Conservation (phyloP, 306 rosid species). For the Trifolium fragiferum region DNA sequence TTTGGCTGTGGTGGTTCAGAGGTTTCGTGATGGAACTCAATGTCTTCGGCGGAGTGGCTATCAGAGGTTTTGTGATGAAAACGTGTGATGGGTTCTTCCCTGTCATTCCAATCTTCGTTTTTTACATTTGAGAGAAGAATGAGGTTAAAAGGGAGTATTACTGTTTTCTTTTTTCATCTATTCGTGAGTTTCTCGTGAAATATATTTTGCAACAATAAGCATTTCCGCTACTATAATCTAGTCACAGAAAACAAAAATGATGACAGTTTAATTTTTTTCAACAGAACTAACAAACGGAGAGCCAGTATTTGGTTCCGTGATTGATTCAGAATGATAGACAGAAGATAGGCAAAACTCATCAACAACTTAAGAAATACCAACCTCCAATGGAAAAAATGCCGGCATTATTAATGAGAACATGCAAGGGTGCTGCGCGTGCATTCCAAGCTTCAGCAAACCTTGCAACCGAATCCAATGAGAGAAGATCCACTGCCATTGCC, state of each 20-base stretch:
- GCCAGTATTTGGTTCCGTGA: neutral
- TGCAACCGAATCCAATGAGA: slow-evolving; percentile 89
- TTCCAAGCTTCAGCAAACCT: slow-evolving; percentile 85
- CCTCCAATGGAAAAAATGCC: slow-evolving; percentile 98
- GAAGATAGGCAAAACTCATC: slow-evolving; percentile 2
- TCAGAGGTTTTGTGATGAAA: too few species aligned
- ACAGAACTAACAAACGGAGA: neutral
- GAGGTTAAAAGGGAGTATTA: too few species aligned
- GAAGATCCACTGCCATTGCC: slow-evolving; percentile 95
- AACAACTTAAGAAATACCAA: slow-evolving; percentile 41
- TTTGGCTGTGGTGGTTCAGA: too few species aligned
- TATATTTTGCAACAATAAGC: too few species aligned
- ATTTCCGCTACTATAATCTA: neutral
- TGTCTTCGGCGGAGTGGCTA: too few species aligned
- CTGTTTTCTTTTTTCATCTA: too few species aligned
- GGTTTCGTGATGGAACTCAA: too few species aligned
- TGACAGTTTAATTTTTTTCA: neutral
- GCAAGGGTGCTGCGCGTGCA: slow-evolving; percentile 84
- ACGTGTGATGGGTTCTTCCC: too few species aligned
- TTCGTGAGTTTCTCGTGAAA: too few species aligned
- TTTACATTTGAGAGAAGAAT: too few species aligned
- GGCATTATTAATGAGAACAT: slow-evolving; percentile 94
- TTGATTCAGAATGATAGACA: slow-evolving; percentile 31
- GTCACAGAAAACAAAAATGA: neutral
- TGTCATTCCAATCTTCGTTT: too few species aligned